Conservation (phyloP, 2,329 filamentous ascomycete species). For the Phyllosticta capitalensis region DNA sequence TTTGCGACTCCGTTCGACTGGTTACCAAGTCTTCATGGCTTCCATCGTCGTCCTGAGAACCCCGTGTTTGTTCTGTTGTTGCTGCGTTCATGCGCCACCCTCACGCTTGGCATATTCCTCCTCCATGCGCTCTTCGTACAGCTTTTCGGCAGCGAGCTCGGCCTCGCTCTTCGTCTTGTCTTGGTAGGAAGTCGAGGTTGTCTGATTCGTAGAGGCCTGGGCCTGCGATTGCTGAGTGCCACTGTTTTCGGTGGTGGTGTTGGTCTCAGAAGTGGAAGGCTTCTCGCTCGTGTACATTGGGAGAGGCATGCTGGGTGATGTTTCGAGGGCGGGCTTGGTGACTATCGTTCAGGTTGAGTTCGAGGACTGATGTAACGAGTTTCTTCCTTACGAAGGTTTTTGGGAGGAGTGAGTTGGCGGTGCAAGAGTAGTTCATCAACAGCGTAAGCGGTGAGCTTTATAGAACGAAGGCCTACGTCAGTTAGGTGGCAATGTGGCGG, state of each 20-base stretch:
- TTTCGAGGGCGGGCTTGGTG: background rate
- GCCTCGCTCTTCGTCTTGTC: conserved; percentile 13
- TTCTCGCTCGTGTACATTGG: conserved; percentile 11
- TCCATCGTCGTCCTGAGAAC: background rate
- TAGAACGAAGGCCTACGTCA: background rate
- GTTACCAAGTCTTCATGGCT: background rate
- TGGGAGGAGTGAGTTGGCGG: background rate
- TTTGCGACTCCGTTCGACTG: background rate
- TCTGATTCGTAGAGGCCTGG: background rate
- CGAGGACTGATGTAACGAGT: background rate
- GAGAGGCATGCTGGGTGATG: conserved; percentile 11
- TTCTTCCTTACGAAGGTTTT: background rate
- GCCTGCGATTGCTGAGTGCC: background rate
- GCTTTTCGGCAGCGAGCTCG: conserved; percentile 15
- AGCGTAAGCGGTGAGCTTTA: background rate
- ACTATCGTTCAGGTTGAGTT: background rate
- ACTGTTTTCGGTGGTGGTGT: background rate
- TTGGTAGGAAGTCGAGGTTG: background rate
- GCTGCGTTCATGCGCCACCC: conserved; percentile 13
- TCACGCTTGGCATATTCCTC: conserved; percentile 17
- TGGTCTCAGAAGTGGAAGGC: conserved; percentile 13
- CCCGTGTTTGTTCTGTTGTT: background rate
- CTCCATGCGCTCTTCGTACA: conserved; percentile 17
- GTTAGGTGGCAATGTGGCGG: background rate
- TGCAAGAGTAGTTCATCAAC: background rate